phyloP scores from a whole-genome alignment of 108 stramenopile genomes.

The Cyclotella baltica region DNA sequence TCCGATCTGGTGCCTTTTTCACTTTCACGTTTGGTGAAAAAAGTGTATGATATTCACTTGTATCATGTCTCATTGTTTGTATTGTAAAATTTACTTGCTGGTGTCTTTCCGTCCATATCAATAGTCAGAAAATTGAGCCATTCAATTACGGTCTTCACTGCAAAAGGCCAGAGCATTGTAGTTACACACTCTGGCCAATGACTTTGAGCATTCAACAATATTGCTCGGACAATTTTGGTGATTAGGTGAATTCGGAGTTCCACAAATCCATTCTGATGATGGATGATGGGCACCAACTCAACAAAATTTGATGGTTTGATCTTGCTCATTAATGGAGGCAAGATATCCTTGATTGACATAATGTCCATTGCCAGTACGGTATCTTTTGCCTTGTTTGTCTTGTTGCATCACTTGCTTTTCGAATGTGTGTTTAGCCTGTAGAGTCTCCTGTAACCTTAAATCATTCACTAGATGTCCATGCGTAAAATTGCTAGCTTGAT shows the following conservation, averaged over 20 bases:
- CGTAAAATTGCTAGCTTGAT: no score
- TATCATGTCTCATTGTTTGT: background rate
- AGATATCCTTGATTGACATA: slow-evolving; percentile 46
- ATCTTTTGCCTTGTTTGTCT: slow-evolving; percentile 45
- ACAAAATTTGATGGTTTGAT: slow-evolving; percentile 53
- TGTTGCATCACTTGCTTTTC: slow-evolving; percentile 1
- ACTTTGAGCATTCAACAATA: slow-evolving; percentile 55
- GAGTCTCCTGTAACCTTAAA: no score
- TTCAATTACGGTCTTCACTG: slow-evolving; percentile 28
- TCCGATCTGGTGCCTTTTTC: no score
- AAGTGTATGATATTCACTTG: slow-evolving; percentile 13
- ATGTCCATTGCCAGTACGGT: slow-evolving; percentile 68
- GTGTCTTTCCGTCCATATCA: background rate
- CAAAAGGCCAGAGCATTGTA: slow-evolving; percentile 66
- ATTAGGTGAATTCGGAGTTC: slow-evolving; percentile 51
- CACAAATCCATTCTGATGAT: slow-evolving; percentile 60
- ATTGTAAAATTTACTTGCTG: background rate
- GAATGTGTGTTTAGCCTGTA: slow-evolving; percentile 36
- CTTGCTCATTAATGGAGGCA: slow-evolving; percentile 2
- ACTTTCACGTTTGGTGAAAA: no score
- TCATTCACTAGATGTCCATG: no score
- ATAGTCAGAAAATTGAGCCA: background rate
- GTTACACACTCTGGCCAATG: slow-evolving; percentile 49
- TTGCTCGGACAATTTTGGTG: slow-evolving; percentile 53
- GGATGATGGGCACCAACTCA: slow-evolving; percentile 67